These are phyloP conservation scores for Venturia nashicola DNA, from an alignment of 2,329 filamentous ascomycete species.

Conservation along the genomic window DNA sequence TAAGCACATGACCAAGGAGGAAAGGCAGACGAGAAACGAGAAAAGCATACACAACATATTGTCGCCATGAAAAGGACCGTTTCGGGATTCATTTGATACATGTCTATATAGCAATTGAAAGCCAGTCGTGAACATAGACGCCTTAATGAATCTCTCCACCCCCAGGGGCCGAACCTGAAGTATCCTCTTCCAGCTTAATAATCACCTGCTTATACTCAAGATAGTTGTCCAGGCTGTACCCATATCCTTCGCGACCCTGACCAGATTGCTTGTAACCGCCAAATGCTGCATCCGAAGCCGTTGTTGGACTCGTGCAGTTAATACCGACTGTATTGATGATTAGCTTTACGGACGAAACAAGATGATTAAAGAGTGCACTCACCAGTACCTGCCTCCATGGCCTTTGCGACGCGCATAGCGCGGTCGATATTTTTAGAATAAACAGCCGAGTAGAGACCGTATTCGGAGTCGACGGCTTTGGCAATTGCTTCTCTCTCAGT, in stretches of 20 bases:
- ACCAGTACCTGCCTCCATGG: slow-evolving; percentile 19
- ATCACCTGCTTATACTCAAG: slow-evolving; percentile 21
- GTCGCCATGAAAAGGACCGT: too few species aligned
- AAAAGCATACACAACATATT: too few species aligned
- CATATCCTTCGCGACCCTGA: slow-evolving; percentile 20
- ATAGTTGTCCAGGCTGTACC: slow-evolving; percentile 20
- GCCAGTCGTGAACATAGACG: too few species aligned
- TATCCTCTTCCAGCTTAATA: slow-evolving; percentile 14
- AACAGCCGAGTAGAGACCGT: slow-evolving; percentile 14
- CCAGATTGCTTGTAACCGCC: slow-evolving; percentile 22
- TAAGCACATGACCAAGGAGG: too few species aligned
- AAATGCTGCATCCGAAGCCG: slow-evolving; percentile 15
- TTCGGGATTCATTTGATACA: too few species aligned
- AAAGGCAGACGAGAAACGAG: too few species aligned
- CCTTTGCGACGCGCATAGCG: slow-evolving; percentile 19
- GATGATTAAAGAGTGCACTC: slow-evolving; percentile 17
- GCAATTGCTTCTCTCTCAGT: slow-evolving; percentile 21
- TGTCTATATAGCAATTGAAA: too few species aligned
- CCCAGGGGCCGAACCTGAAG: too few species aligned
- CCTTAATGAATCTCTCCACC: not conserved
- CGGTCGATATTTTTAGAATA: slow-evolving; percentile 18
- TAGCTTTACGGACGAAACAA: not conserved
- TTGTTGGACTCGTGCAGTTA: slow-evolving; percentile 6
- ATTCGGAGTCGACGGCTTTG: slow-evolving; percentile 21
- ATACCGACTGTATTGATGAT: not conserved